Percentiles rank a stretch among this genome's conserved stretches.
phyloP scores from a whole-genome alignment of 139 green algal genomes.

The Ettlia oleoabundans region DNA sequence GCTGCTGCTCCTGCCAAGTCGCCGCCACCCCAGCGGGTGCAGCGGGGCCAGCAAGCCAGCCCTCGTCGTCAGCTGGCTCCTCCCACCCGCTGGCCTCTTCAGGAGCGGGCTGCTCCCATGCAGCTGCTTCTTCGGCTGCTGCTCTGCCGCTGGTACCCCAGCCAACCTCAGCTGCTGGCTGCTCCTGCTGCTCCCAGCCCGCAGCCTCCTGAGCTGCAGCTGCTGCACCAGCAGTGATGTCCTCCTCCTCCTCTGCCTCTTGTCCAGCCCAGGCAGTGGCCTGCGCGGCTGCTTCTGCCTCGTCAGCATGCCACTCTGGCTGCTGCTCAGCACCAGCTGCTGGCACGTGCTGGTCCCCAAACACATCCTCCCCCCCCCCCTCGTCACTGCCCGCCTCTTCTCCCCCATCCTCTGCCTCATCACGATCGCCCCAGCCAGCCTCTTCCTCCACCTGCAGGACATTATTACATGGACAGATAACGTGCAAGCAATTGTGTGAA shows the following conservation, averaged over 20 bases:
- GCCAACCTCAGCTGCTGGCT: background rate
- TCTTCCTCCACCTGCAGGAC: slow-evolving; percentile 38
- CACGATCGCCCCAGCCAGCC: slow-evolving; percentile 25
- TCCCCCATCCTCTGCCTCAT: background rate
- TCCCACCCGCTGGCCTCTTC: too few species aligned
- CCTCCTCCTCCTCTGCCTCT: background rate
- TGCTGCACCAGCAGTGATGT: background rate
- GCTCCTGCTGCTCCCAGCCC: background rate
- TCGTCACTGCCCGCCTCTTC: background rate
- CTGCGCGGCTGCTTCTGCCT: background rate
- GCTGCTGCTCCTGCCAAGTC: too few species aligned
- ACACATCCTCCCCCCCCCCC: too few species aligned
- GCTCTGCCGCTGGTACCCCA: background rate
- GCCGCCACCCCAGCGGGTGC: too few species aligned
- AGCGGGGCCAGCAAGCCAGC: too few species aligned
- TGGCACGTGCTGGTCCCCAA: too few species aligned
- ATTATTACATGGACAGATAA: background rate
- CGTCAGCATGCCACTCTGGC: background rate
- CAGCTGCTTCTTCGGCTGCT: background rate
- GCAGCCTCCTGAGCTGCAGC: background rate
- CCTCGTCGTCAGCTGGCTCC: too few species aligned
- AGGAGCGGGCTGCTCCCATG: background rate
- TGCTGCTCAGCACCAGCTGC: background rate
- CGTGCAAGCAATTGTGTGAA: background rate
- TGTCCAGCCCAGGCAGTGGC: background rate